These are phyloP conservation scores for Cytospora piceicola DNA, from an alignment of 2,329 filamentous ascomycete genomes.

Conservation along the genomic window DNA sequence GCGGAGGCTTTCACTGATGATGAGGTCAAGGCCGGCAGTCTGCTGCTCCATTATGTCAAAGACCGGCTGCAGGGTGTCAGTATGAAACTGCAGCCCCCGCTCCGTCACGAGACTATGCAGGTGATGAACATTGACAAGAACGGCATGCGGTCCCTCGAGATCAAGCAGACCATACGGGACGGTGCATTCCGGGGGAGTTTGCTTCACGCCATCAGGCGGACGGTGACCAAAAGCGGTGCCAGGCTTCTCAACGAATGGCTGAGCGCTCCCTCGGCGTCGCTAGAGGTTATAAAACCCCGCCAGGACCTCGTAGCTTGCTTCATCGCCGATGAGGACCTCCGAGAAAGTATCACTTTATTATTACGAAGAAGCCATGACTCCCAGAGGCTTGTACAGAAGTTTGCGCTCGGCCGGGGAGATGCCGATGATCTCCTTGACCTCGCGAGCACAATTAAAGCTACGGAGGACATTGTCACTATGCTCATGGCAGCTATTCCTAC, in stretches of 20 bases:
- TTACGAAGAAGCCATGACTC: constrained; percentile 81
- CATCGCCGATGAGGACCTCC: constrained; percentile 66
- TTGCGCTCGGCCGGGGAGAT: constrained; percentile 88
- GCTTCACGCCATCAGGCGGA: constrained; percentile 85
- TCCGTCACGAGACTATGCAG: constrained; percentile 72
- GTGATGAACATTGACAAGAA: constrained; percentile 92
- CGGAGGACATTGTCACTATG: constrained; percentile 64
- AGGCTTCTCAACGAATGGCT: constrained; percentile 83
- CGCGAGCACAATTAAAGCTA: constrained; percentile 78
- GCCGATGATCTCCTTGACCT: constrained; percentile 87
- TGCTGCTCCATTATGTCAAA: constrained; percentile 83
- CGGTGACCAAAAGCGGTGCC: constrained; percentile 88
- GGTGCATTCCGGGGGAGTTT: constrained; percentile 80
- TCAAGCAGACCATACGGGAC: constrained; percentile 84
- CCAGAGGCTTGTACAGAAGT: constrained; percentile 89
- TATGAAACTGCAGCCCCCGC: constrained; percentile 82
- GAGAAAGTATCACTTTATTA: constrained; percentile 69
- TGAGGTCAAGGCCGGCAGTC: constrained; percentile 77
- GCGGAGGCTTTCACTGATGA: constrained; percentile 62
- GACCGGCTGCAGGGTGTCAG: constrained; percentile 76
- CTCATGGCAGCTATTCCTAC: constrained; percentile 39
- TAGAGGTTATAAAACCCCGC: constrained; percentile 75
- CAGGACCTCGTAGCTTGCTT: constrained; percentile 83
- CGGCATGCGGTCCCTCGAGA: constrained; percentile 85
- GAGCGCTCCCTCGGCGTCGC: constrained; percentile 86